Percentiles rank a stretch among this genome's conserved stretches.
Conservation (phyloP, 2,329 filamentous ascomycete species). For the Teratosphaeria viscida region DNA sequence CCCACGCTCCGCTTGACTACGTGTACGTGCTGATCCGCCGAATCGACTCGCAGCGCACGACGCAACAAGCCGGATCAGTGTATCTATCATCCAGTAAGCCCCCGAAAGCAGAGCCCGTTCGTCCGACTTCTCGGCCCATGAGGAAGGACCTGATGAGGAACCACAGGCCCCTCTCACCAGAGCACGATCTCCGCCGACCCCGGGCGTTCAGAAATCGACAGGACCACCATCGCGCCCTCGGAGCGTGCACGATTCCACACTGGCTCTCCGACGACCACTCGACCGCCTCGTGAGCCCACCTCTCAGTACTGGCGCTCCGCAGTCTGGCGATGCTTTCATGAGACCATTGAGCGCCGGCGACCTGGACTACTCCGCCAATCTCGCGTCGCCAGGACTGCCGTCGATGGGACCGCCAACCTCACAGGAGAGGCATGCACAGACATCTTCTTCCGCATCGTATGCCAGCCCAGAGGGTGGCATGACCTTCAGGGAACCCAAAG, state of each 20-base stretch:
- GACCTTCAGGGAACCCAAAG: slow-evolving; percentile 19
- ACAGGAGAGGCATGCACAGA: slow-evolving; percentile 5
- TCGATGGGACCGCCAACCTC: slow-evolving; percentile 7
- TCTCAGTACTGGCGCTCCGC: slow-evolving; percentile 9
- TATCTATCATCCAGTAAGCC: slow-evolving; percentile 23
- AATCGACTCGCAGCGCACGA: slow-evolving; percentile 7
- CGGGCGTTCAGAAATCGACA: neutral
- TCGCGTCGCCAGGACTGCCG: slow-evolving; percentile 1
- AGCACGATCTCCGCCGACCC: neutral
- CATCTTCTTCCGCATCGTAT: slow-evolving; percentile 10
- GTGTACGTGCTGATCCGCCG: neutral
- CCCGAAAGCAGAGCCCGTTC: neutral
- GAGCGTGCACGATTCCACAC: neutral
- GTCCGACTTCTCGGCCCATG: neutral
- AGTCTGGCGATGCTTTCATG: slow-evolving; percentile 4
- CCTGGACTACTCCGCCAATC: slow-evolving; percentile 2
- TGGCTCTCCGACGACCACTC: neutral
- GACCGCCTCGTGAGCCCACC: slow-evolving; percentile 7
- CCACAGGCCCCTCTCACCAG: slow-evolving; percentile 3
- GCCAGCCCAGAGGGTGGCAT: slow-evolving; percentile 13
- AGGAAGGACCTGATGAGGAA: neutral
- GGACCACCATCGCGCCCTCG: neutral
- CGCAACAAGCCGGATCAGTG: slow-evolving; percentile 23
- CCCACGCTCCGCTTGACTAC: neutral
- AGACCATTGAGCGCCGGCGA: slow-evolving; percentile 1